These are phyloP conservation scores for Trifolium dubium DNA, from an alignment of 306 rosid genomes.

Conservation along the genomic window DNA sequence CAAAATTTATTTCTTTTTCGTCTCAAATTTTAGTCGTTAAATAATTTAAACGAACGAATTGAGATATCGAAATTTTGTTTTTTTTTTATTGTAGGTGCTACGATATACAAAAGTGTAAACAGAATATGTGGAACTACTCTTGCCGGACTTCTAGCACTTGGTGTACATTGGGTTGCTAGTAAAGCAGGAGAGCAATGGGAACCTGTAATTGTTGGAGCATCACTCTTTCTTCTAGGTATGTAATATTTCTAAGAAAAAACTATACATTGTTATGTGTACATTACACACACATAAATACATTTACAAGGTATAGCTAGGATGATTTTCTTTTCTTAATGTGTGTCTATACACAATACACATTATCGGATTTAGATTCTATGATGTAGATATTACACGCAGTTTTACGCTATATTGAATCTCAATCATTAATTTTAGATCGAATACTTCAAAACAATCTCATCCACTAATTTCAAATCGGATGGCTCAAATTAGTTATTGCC, in stretches of 20 bases:
- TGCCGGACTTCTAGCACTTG: slow-evolving; percentile 75
- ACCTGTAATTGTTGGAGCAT: slow-evolving; percentile 61
- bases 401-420: too few relatives aligned
- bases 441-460: too few relatives aligned
- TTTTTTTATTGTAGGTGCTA: slow-evolving; percentile 66
- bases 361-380: too few relatives aligned
- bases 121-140: slow-evolving; percentile 73
- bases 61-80: neutral
- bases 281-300: neutral
- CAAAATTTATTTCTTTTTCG: too few relatives aligned
- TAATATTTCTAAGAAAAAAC: too few relatives aligned
- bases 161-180: slow-evolving; percentile 72
- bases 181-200: slow-evolving; percentile 63
- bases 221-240: slow-evolving; percentile 76
- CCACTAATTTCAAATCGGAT: too few relatives aligned
- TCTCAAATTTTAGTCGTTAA: neutral
- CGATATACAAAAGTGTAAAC: slow-evolving; percentile 65
- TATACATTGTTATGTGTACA: too few relatives aligned
- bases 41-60: neutral
- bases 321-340: too few relatives aligned
- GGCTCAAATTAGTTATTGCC: too few relatives aligned
- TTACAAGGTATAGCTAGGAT: neutral
- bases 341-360: too few relatives aligned
- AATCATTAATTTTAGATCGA: too few relatives aligned
- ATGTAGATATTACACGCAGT: too few relatives aligned